Conservation (phyloP, 768 basidiomycete species). For the Neoboletus brunneissimus region DNA sequence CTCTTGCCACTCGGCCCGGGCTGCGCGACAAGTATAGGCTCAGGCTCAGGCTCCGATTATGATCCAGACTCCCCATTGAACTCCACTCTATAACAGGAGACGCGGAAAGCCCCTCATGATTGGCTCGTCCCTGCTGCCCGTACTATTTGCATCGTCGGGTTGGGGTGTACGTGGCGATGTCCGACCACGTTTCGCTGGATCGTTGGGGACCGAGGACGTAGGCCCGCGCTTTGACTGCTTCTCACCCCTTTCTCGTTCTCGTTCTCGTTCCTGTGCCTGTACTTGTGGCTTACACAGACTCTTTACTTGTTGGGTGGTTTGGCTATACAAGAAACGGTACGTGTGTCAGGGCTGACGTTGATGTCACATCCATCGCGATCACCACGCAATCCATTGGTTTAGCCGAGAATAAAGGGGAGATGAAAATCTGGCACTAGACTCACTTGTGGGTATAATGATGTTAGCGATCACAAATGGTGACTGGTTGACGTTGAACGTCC, state of each 20-base stretch:
- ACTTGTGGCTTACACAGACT: neutral
- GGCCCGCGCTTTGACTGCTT: neutral
- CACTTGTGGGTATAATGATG: constrained; percentile 77
- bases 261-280: neutral
- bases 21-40: constrained; percentile 18
- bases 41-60: constrained; percentile 10
- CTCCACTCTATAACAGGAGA: neutral
- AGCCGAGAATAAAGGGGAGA: neutral
- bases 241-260: neutral
- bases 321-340: constrained; percentile 91
- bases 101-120: constrained; percentile 11
- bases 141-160: neutral
- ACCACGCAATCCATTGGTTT: neutral
- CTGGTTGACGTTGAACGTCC: constrained; percentile 73
- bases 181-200: neutral
- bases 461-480: constrained; percentile 82
- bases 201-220: neutral
- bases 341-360: constrained; percentile 95
- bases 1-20: constrained; percentile 4
- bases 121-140: neutral
- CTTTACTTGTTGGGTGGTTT: constrained; percentile 38
- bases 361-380: constrained; percentile 62
- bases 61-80: neutral
- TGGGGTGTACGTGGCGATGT: neutral
- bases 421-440: constrained; percentile 16